Evolutionary conservation across 805 yeast genomes (phyloP).

Genomic region (Saccharomycopsis selenospora): DNA sequence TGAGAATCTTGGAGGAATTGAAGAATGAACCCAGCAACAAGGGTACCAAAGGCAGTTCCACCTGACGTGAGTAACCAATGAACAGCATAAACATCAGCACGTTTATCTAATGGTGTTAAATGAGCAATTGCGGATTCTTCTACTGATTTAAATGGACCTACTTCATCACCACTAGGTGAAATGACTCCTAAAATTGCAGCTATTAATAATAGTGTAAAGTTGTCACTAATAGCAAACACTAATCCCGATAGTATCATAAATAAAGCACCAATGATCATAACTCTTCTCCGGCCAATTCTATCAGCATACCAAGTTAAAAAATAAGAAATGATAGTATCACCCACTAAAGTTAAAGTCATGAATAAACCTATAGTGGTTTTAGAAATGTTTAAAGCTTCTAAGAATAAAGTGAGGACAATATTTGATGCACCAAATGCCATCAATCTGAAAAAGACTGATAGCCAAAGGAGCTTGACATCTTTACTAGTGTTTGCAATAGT

Average conservation of each 20-base stretch:
- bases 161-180: constrained; percentile 84
- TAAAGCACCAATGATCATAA: constrained; percentile 55
- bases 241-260: constrained; percentile 66
- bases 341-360: constrained; percentile 74
- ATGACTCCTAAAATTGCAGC: constrained; percentile 83
- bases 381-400: constrained; percentile 45
- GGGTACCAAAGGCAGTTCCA: constrained; percentile 71
- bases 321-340: constrained; percentile 70
- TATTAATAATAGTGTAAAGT: constrained; percentile 46
- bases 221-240: constrained; percentile 49
- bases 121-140: constrained; percentile 83
- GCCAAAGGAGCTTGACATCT: constrained; percentile 61
- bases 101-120: constrained; percentile 52
- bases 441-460: constrained; percentile 62
- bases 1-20: constrained; percentile 35
- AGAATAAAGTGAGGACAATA: constrained; percentile 65
- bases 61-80: constrained; percentile 61
- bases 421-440: constrained; percentile 73
- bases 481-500: constrained; percentile 34
- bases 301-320: constrained; percentile 74
- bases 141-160: constrained; percentile 82
- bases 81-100: constrained; percentile 71
- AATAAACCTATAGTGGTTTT: constrained; percentile 64
- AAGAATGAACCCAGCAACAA: constrained; percentile 53
- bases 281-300: constrained; percentile 54